A percentile compares a stretch with the other conserved stretches of the same genome.
These are phyloP conservation scores for Vaccinium vitisidaea DNA, from an alignment of 148 eudicot species.

Conservation along the genomic window DNA sequence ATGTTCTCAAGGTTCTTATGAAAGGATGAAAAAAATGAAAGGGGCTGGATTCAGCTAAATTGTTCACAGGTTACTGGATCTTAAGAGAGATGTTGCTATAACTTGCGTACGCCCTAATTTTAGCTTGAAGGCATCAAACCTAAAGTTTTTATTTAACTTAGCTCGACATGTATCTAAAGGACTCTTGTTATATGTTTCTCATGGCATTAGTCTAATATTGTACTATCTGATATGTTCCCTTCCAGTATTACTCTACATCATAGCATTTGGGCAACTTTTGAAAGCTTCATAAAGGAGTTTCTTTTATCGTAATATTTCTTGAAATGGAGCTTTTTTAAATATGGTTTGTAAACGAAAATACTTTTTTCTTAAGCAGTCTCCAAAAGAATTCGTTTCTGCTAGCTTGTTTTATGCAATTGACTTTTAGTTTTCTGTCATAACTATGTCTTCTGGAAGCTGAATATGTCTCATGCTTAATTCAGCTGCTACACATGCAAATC, in stretches of 20 bases:
- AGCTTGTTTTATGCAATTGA: not conserved
- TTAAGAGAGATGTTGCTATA: not conserved
- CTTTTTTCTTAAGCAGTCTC: not conserved
- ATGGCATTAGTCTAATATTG: not conserved
- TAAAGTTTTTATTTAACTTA: not conserved
- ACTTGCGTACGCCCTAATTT: not conserved
- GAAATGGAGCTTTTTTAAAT: not conserved
- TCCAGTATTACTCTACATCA: not conserved
- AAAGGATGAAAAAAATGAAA: no score
- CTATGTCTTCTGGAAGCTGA: conserved; percentile 19
- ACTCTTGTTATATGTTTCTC: not conserved
- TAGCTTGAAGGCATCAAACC: not conserved
- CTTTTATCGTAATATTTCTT: not conserved
- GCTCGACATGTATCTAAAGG: not conserved
- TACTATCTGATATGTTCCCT: not conserved
- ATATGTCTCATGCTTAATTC: conserved; percentile 30
- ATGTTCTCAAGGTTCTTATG: no score
- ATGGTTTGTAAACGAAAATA: not conserved
- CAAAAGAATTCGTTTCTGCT: not conserved
- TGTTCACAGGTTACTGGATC: not conserved
- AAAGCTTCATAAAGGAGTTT: not conserved
- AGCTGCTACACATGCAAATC: conserved; percentile 82
- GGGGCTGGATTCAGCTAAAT: not conserved
- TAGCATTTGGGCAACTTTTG: not conserved
- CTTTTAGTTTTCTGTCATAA: not conserved